Conservation (phyloP, 306 rosid species). For the Begonia peltatifolia region DNA sequence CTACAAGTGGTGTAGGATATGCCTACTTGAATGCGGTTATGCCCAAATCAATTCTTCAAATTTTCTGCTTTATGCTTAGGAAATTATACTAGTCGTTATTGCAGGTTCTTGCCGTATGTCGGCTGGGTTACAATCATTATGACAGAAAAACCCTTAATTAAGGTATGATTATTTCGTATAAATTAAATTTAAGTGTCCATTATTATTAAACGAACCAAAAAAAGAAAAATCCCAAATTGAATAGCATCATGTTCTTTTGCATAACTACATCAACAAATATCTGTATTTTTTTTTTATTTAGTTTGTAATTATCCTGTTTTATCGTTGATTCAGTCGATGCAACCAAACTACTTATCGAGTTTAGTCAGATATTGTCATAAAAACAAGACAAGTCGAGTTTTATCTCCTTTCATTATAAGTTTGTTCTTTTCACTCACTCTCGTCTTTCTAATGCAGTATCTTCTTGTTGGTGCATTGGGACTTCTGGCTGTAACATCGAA, state of each 20-base stretch:
- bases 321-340: no score
- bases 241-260: no score
- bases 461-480: slow-evolving; percentile 30
- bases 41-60: no score
- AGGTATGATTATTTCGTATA: slow-evolving; percentile 33
- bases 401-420: not conserved
- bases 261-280: no score
- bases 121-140: slow-evolving; percentile 60
- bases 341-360: no score
- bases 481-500: slow-evolving; percentile 25
- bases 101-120: slow-evolving; percentile 60
- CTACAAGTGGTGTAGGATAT: no score
- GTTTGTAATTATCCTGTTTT: no score
- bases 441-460: slow-evolving; percentile 25
- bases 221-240: no score
- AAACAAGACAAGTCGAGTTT: not conserved
- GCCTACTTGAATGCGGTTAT: no score
- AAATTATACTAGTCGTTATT: slow-evolving; percentile 3
- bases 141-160: slow-evolving; percentile 55
- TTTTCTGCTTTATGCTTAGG: not conserved
- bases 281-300: no score
- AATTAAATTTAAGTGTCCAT: not conserved
- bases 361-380: not conserved
- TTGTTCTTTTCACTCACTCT: not conserved
- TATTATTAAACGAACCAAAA: no score